A percentile compares a stretch with the other conserved stretches of the same genome.
Evolutionary conservation across 805 yeast species (phyloP).

Genomic region (Hanseniaspora valbyensis): DNA sequence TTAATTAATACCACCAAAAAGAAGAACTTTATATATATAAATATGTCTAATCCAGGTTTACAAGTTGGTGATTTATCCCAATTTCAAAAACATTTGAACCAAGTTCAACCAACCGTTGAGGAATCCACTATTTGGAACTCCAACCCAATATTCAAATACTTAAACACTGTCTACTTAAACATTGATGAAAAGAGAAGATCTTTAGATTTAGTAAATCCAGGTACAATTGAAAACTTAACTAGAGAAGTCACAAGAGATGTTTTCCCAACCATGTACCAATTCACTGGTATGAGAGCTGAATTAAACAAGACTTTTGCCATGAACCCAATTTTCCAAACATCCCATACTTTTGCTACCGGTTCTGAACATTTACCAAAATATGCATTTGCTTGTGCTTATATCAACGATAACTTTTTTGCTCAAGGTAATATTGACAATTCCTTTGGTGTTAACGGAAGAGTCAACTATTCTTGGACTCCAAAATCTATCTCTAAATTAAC

Average conservation of each 20-base stretch:
- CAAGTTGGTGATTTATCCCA: slow-evolving; percentile 53
- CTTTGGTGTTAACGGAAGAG: slow-evolving; percentile 71
- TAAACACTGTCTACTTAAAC: slow-evolving; percentile 62
- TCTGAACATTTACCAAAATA: slow-evolving; percentile 78
- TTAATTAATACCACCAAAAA: background rate
- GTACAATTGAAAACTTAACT: slow-evolving; percentile 84
- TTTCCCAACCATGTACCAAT: slow-evolving; percentile 75
- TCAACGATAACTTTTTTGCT: slow-evolving; percentile 69
- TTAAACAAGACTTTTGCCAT: slow-evolving; percentile 80
- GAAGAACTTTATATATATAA: background rate
- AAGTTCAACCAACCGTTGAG: slow-evolving; percentile 44
- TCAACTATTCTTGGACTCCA: slow-evolving; percentile 83
- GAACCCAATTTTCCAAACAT: slow-evolving; percentile 92
- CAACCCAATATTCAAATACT: slow-evolving; percentile 70
- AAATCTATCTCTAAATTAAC: slow-evolving; percentile 70
- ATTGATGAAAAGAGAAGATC: slow-evolving; percentile 69
- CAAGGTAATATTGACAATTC: slow-evolving; percentile 92
- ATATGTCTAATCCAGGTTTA: slow-evolving; percentile 31
- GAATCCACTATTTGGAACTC: slow-evolving; percentile 61
- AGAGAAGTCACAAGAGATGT: slow-evolving; percentile 93
- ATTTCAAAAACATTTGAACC: slow-evolving; percentile 36
- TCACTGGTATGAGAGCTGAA: slow-evolving; percentile 94
- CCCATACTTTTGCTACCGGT: slow-evolving; percentile 86
- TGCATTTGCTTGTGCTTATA: slow-evolving; percentile 81
- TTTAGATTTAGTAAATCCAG: slow-evolving; percentile 79